Percentiles rank a stretch among this genome's conserved stretches.
phyloP scores from a whole-genome alignment of 2,329 filamentous ascomycete species.

The Colletotrichum scovillei region DNA sequence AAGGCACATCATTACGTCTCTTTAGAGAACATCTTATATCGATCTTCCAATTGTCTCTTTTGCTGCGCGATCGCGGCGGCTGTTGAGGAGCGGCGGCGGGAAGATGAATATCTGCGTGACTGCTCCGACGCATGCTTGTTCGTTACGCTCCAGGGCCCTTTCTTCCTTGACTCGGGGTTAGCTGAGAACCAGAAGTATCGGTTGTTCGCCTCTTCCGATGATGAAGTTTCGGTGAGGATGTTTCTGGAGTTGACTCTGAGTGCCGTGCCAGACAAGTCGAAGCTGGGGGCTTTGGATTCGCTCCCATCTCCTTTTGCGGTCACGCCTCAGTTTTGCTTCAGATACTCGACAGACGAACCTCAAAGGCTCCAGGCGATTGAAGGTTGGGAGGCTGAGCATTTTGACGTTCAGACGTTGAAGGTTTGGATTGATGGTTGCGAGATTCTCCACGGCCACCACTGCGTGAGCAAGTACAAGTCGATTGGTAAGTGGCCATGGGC shows the following conservation, averaged over 20 bases:
- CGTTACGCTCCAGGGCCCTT: constrained; percentile 11
- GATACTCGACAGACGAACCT: background rate
- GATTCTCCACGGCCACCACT: background rate
- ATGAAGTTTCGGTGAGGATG: background rate
- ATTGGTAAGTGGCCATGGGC: background rate
- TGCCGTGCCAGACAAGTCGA: background rate
- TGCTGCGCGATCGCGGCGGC: background rate
- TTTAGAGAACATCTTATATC: background rate
- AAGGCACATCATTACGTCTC: constrained; percentile 12
- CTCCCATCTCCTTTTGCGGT: background rate
- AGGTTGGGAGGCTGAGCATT: constrained; percentile 6
- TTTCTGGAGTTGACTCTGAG: constrained; percentile 19
- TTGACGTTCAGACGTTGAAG: background rate
- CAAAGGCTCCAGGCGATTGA: background rate
- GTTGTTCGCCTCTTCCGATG: background rate
- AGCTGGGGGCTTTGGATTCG: too few relatives aligned
- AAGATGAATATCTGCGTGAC: background rate
- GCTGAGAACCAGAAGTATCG: background rate
- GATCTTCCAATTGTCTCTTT: background rate
- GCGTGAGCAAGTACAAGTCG: background rate
- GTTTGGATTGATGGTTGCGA: constrained; percentile 11
- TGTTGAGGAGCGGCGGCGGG: background rate
- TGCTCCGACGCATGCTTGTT: background rate
- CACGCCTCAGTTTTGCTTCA: constrained; percentile 7
- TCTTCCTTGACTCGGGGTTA: constrained; percentile 7